Evolutionary conservation across 768 basidiomycete genomes (phyloP), one percentile per base, ranked within the genome.

Genomic region (Suillus placidus): DNA sequence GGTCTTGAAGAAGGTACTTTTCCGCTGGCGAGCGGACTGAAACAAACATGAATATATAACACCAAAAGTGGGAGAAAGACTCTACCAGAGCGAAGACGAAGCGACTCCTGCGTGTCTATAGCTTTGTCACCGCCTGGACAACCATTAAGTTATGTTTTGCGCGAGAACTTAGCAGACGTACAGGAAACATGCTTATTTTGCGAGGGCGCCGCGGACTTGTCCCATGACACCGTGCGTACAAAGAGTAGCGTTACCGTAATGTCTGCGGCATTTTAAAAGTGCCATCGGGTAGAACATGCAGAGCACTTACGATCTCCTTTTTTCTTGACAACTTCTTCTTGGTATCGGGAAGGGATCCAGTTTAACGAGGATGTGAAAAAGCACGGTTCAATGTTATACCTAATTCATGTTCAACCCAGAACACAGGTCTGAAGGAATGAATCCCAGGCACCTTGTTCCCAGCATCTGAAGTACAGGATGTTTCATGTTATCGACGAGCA

Each of bases 341-440:
- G 81, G 52, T 82, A 88, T 37, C 84, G 82, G 0, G 84, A 83
- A 1, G 86, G 86, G 43, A 87, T 88, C 85, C 84, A 86, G 67
- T 83, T 85, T 13, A 85, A 69, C 0, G 84, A 82, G 0, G 84
- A 84, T 0, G 84, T 82, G 69, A 85, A 87, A 70, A 82, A 87
- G 75, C 85, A 85, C 0, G 85, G 85, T 68, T 85, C 85, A 63
- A 86, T 78, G 65, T 81, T 81, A 63, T 81, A 85, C 68, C 84
- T 71, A 37, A 23, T 34, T 16, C 18, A 55, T 13, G 32, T 14
- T 34, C 18, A 23, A 34, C n/a, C 30, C 34, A 8, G 63, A 23
- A 16, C 6, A 12, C 34, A 23, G 32, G 12, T 8, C 32, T 8
- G 26, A 23, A 23, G 38, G 23, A 47, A 38, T 12, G 34, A 16